Conservation (phyloP, 495 filamentous ascomycete species). For the Aspergillus sparsus region DNA sequence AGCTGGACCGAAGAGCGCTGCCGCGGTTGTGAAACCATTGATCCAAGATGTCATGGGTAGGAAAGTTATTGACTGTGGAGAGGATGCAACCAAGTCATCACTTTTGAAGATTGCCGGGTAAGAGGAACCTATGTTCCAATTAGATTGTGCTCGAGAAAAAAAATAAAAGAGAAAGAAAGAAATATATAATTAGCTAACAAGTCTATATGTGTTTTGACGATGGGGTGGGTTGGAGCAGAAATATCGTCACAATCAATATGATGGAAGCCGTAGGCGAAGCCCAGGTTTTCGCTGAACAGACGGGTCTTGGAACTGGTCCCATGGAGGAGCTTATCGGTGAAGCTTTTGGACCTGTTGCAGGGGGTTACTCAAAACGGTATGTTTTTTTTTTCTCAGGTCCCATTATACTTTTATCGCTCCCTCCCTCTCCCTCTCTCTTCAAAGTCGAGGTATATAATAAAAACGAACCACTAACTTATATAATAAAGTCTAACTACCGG, state of each 20-base stretch:
- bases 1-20: constrained; percentile 40
- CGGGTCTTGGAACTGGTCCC: constrained; percentile 49
- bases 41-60: constrained; percentile 50
- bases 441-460: neutral
- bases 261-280: constrained; percentile 56
- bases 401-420: neutral
- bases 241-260: constrained; percentile 49
- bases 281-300: constrained; percentile 57
- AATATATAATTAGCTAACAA: no score
- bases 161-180: no score
- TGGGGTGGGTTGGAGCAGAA: constrained; percentile 23
- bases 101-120: constrained; percentile 51
- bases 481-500: constrained; percentile 43
- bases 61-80: constrained; percentile 50
- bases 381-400: neutral
- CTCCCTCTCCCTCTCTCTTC: neutral
- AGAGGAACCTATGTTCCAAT: constrained; percentile 7
- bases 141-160: no score
- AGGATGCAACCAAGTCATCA: constrained; percentile 47
- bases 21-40: constrained; percentile 42
- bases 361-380: constrained; percentile 51
- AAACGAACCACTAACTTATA: neutral
- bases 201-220: no score
- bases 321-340: constrained; percentile 55
- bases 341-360: constrained; percentile 52